Conservation (phyloP, 345 rosid genomes). For the Odontarrhena argentea region DNA sequence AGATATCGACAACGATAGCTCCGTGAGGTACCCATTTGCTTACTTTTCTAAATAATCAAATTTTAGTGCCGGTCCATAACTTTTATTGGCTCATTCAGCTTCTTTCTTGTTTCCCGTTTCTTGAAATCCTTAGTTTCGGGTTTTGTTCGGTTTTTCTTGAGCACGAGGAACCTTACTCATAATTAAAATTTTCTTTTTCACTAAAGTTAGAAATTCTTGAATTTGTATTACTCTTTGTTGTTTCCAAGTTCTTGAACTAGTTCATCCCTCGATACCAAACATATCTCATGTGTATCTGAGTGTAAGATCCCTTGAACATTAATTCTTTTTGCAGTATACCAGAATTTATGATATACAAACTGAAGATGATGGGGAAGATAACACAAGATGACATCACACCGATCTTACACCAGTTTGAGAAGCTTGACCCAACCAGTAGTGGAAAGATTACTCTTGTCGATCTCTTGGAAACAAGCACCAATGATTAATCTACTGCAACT, state of each 20-base stretch:
- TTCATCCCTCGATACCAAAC: no score
- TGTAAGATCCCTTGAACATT: background rate
- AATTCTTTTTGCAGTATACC: constrained; percentile 55
- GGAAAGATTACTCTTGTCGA: constrained; percentile 80
- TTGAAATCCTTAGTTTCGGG: no score
- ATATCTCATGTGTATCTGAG: background rate
- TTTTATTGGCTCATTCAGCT: no score
- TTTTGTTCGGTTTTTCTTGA: no score
- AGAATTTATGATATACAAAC: constrained; percentile 80
- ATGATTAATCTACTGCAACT: constrained; percentile 16
- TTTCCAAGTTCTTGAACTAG: no score
- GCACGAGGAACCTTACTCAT: no score
- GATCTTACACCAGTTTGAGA: constrained; percentile 63
- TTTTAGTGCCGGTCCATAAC: background rate
- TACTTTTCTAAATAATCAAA: background rate
- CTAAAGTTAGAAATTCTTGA: no score
- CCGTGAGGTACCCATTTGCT: constrained; percentile 53
- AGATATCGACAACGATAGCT: constrained; percentile 74
- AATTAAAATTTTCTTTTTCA: no score
- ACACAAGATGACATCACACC: constrained; percentile 61
- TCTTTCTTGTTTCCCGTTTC: no score
- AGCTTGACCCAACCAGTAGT: constrained; percentile 63
- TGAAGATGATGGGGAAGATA: constrained; percentile 73
- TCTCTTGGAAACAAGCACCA: constrained; percentile 51
- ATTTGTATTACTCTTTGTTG: no score